A percentile compares a stretch with the other conserved stretches of the same genome.
Evolutionary conservation across 148 eudicot genomes (phyloP).

Genomic region (Dianthus caryophyllus): DNA sequence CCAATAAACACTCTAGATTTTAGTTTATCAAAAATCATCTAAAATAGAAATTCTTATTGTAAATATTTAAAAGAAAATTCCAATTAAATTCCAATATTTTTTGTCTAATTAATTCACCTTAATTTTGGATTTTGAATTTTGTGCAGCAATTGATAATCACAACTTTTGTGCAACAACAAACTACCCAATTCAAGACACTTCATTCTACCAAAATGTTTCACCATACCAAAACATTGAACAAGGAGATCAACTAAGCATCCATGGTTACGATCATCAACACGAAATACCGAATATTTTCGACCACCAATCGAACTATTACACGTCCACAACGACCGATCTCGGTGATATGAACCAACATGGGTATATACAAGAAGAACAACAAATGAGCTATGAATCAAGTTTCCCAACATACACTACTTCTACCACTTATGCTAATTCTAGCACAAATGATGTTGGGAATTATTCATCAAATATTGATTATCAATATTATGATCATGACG

Average conservation of each 20-base stretch:
- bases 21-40: no score
- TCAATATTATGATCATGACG: conserved; percentile 4
- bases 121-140: background rate
- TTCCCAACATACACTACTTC: background rate
- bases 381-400: conserved; percentile 6
- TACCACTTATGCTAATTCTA: conserved; percentile 1
- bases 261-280: background rate
- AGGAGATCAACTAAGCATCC: background rate
- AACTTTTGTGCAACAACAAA: background rate
- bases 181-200: conserved; percentile 10
- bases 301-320: background rate
- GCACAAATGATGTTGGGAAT: background rate
- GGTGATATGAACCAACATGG: conserved; percentile 4
- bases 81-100: background rate
- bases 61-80: no score
- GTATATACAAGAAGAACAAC: background rate
- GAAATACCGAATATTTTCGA: background rate
- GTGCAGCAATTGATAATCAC: conserved; percentile 4
- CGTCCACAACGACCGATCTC: background rate
- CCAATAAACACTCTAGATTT: no score
- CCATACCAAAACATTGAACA: conserved; percentile 6
- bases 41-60: no score
- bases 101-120: background rate
- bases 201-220: conserved; percentile 9
- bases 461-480: conserved; percentile 7